phyloP scores from a whole-genome alignment of 805 yeast species.

The Maudiozyma turicensis region DNA sequence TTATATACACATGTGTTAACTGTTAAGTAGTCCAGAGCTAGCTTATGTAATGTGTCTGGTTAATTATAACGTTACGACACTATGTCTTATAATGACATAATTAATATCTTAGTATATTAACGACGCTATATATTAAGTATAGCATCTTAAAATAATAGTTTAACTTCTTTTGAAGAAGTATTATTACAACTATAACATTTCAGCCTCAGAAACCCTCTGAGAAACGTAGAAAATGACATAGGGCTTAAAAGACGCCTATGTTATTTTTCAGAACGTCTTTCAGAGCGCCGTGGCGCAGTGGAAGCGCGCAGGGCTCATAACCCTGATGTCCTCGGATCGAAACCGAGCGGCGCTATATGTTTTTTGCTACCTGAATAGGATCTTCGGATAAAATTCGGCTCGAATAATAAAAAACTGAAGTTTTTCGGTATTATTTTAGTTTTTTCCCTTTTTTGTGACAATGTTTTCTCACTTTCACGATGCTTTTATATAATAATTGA shows the following conservation, averaged over 20 bases:
- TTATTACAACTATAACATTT: no score
- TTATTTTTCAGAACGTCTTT: background rate
- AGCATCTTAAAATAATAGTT: no score
- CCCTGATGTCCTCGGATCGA: constrained; percentile 98
- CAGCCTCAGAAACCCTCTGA: no score
- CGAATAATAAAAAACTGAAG: background rate
- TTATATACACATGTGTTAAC: no score
- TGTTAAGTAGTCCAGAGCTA: no score
- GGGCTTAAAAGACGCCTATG: background rate
- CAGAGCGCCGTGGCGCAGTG: constrained; percentile 92
- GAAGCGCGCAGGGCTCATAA: constrained; percentile 99
- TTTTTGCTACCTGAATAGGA: background rate
- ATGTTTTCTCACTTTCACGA: background rate
- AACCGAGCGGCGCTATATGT: constrained; percentile 79
- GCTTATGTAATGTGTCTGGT: no score
- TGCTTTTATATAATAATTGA: no score
- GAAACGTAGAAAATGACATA: no score
- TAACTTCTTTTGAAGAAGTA: no score
- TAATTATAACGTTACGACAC: background rate
- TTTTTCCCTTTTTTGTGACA: background rate
- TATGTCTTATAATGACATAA: no score
- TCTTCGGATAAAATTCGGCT: background rate
- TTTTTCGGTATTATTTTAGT: background rate
- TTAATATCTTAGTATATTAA: no score
- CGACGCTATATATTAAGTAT: no score